Evolutionary conservation across 116 monocot genomes (phyloP).

Genomic region (Trichopus zeylanicus): DNA sequence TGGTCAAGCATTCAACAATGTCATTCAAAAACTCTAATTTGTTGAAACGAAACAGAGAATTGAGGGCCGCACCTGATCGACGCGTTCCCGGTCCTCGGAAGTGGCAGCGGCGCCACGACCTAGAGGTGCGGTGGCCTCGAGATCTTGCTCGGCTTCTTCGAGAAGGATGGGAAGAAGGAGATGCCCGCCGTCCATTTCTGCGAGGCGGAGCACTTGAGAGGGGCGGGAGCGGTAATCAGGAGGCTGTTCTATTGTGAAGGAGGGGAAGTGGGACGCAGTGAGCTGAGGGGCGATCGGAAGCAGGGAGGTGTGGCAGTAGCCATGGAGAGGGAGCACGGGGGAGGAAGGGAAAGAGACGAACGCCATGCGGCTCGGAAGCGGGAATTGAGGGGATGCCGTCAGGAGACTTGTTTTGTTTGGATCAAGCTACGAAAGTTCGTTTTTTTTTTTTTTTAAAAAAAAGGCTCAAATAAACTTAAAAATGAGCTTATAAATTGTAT

Average conservation of each 20-base stretch:
- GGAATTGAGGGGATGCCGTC: too few relatives aligned
- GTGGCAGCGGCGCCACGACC: conserved; percentile 82
- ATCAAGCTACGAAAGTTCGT: too few relatives aligned
- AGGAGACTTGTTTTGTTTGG: too few relatives aligned
- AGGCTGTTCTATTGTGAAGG: too few relatives aligned
- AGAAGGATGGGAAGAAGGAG: conserved; percentile 65
- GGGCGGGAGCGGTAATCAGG: too few relatives aligned
- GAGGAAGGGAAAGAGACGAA: background rate
- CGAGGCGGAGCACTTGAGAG: background rate
- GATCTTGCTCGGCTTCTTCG: conserved; percentile 43
- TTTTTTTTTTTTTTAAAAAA: too few relatives aligned
- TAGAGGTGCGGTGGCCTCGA: conserved; percentile 66
- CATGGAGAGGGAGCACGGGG: background rate
- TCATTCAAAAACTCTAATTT: too few relatives aligned
- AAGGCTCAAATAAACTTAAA: too few relatives aligned
- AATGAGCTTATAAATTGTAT: too few relatives aligned
- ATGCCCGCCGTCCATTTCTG: conserved; percentile 55
- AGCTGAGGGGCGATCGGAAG: background rate
- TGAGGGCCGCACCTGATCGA: conserved; percentile 90
- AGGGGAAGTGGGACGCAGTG: background rate
- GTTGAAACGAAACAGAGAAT: too few relatives aligned
- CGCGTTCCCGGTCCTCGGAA: conserved; percentile 48
- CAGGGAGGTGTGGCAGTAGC: background rate
- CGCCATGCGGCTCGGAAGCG: background rate
- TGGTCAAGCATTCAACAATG: too few relatives aligned